Evolutionary conservation across 176 grass and related monocot genomes (phyloP).

Genomic region (Pontederia paniculata): DNA sequence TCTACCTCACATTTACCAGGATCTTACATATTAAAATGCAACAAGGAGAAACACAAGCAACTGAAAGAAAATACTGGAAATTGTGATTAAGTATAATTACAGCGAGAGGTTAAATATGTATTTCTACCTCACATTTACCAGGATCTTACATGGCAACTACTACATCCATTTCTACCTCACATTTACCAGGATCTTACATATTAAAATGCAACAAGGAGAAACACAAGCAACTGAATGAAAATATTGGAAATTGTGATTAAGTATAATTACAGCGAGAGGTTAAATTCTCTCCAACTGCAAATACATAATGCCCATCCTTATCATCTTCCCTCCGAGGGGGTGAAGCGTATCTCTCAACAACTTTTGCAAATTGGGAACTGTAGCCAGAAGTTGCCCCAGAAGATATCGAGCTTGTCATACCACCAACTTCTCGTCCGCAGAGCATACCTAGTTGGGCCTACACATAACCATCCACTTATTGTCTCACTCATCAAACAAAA

Average conservation of each 20-base stretch:
- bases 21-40: not conserved
- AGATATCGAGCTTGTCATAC: too few relatives aligned
- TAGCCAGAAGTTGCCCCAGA: too few relatives aligned
- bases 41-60: too few relatives aligned
- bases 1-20: not conserved
- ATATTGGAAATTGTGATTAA: not conserved
- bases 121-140: not conserved
- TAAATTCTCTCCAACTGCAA: constrained; percentile 66
- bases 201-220: too few relatives aligned
- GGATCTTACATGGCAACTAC: too few relatives aligned
- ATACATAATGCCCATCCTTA: constrained; percentile 97
- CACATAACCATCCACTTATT: too few relatives aligned
- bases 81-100: constrained; percentile 21
- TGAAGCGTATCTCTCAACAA: constrained; percentile 29
- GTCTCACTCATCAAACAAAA: too few relatives aligned
- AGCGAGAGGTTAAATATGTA: constrained; percentile 82
- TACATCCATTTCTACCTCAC: not conserved
- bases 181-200: not conserved
- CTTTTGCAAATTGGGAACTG: too few relatives aligned
- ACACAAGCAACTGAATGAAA: not conserved
- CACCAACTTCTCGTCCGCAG: too few relatives aligned
- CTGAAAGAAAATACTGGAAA: not conserved
- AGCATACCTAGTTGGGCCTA: too few relatives aligned
- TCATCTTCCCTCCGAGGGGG: constrained; percentile 89
- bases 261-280: constrained; percentile 62